Evolutionary conservation across 306 rosid species (phyloP).

Genomic region (Aeschynomene evenia): DNA sequence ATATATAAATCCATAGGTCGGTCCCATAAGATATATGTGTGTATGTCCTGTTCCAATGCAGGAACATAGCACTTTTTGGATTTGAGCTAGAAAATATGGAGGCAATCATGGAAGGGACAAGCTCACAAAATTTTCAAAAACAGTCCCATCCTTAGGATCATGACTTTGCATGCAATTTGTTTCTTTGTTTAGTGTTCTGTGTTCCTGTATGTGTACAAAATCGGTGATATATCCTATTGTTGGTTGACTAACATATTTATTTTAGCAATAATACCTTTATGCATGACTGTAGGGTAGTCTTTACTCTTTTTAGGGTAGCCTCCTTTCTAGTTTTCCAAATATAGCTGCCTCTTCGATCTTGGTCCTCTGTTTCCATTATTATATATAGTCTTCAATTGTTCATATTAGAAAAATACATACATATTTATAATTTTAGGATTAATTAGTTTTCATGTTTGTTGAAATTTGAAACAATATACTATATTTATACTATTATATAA

Average conservation of each 20-base stretch:
- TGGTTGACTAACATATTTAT: constrained; percentile 25
- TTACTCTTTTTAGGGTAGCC: constrained; percentile 1
- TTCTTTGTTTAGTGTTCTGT: background rate
- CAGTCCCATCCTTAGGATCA: background rate
- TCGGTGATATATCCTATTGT: background rate
- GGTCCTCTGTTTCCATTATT: background rate
- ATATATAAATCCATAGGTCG: too few species aligned
- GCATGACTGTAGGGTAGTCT: background rate
- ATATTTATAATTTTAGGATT: too few species aligned
- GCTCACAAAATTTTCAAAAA: constrained; percentile 13
- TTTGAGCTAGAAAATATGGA: background rate
- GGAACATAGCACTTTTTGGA: constrained; percentile 3
- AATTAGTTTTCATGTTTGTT: constrained; percentile 5
- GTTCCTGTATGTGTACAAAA: background rate
- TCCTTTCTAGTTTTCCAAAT: background rate
- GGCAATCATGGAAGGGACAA: constrained; percentile 11
- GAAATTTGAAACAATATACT: background rate
- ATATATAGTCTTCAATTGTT: too few species aligned
- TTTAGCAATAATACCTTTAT: too few species aligned
- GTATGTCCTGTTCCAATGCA: background rate
- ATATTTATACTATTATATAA: too few species aligned
- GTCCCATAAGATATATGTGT: too few species aligned
- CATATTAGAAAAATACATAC: background rate
- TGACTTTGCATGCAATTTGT: constrained; percentile 20
- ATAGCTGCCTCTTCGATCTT: background rate